Percentiles rank a stretch among this genome's conserved stretches.
phyloP scores from a whole-genome alignment of 495 filamentous ascomycete species.

The Rhypophila decipiens region DNA sequence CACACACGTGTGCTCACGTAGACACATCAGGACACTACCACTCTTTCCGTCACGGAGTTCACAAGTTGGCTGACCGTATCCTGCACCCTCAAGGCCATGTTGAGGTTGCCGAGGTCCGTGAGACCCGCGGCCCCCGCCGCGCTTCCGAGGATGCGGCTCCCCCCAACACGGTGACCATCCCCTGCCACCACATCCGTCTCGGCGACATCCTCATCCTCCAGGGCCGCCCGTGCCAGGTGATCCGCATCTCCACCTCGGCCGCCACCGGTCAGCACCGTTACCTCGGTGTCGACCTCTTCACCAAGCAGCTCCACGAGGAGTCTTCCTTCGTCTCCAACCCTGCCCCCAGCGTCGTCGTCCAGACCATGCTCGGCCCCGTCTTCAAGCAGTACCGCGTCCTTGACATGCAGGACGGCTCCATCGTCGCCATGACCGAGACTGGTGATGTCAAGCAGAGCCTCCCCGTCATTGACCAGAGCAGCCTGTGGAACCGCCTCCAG shows the following conservation, averaged over 20 bases:
- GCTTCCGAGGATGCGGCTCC: conserved; percentile 29
- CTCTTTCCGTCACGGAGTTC: conserved; percentile 82
- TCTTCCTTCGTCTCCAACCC: conserved; percentile 97
- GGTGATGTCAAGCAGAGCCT: conserved; percentile 98
- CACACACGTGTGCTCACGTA: conserved; percentile 20
- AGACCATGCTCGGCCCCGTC: conserved; percentile 98
- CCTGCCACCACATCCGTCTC: conserved; percentile 97
- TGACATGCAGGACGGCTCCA: conserved; percentile 81
- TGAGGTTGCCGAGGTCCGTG: conserved; percentile 43
- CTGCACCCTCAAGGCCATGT: conserved; percentile 56
- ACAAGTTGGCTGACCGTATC: conserved; percentile 76
- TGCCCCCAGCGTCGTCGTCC: conserved; percentile 89
- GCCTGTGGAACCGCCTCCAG: conserved; percentile 72
- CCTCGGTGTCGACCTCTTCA: conserved; percentile 99
- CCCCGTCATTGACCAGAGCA: conserved; percentile 86
- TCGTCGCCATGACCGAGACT: conserved; percentile 49
- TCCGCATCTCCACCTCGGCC: conserved; percentile 96
- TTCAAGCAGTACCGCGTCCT: conserved; percentile 99
- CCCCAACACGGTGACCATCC: conserved; percentile 92
- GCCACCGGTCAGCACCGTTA: conserved; percentile 99
- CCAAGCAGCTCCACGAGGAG: conserved; percentile 97
- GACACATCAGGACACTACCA: conserved; percentile 69
- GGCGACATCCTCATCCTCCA: conserved; percentile 98
- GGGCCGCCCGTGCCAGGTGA: conserved; percentile 98
- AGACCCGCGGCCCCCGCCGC: conserved; percentile 21